Evolutionary conservation across 1,139 yeast genomes (phyloP).

Genomic region (Scheffersomyces cryptocercus): DNA sequence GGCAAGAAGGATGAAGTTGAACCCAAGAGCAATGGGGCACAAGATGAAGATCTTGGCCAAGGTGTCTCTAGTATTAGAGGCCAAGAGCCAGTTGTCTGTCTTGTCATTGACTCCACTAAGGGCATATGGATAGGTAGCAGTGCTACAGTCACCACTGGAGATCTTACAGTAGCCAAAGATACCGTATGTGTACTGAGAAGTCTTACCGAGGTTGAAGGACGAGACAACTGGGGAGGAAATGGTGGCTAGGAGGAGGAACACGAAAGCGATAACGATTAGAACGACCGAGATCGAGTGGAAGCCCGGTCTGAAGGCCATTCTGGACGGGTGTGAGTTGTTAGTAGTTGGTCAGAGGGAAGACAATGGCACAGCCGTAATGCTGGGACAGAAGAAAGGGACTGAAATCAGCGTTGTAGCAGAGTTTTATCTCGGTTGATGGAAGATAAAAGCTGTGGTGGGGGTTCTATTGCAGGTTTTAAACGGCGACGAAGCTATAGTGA

Average conservation of each 20-base stretch:
- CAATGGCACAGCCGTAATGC: too few relatives aligned
- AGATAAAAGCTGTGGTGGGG: too few relatives aligned
- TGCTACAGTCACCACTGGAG: slow-evolving; percentile 29
- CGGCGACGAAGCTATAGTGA: too few relatives aligned
- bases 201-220: slow-evolving; percentile 33
- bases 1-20: slow-evolving; percentile 49
- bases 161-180: slow-evolving; percentile 77
- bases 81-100: slow-evolving; percentile 27
- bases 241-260: slow-evolving; percentile 53
- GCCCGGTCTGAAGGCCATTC: slow-evolving; percentile 20
- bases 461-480: too few relatives aligned
- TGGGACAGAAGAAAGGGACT: too few relatives aligned
- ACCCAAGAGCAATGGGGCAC: slow-evolving; percentile 81
- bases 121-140: slow-evolving; percentile 36
- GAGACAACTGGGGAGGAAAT: slow-evolving; percentile 49
- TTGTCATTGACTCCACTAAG: slow-evolving; percentile 19
- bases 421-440: too few relatives aligned
- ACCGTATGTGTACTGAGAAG: slow-evolving; percentile 64
- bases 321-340: background rate
- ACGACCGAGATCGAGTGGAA: slow-evolving; percentile 33
- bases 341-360: too few relatives aligned
- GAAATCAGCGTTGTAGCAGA: too few relatives aligned
- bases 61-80: slow-evolving; percentile 56
- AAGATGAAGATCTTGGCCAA: slow-evolving; percentile 73
- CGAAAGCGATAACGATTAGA: slow-evolving; percentile 34